Evolutionary conservation across 2,329 filamentous ascomycete species (phyloP).

Genomic region (Chaetomiaceae sp.): DNA sequence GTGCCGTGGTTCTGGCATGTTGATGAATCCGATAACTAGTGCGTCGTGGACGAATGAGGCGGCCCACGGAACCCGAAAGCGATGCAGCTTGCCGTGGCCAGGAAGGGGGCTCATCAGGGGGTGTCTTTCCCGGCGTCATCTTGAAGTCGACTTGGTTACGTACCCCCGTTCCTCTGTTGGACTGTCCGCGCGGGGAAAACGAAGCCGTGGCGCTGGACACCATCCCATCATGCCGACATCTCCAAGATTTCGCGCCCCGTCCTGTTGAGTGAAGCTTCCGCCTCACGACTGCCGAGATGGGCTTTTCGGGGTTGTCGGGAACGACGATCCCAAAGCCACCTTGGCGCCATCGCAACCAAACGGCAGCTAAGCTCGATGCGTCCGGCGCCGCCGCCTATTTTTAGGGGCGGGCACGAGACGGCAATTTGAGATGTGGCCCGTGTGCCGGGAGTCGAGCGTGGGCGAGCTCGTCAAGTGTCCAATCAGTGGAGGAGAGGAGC

Average conservation of each 20-base stretch:
- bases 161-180: no score
- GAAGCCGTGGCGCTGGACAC: neutral
- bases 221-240: neutral
- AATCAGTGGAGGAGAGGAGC: constrained; percentile 4
- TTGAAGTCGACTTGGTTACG: neutral
- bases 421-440: constrained; percentile 19
- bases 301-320: constrained; percentile 5
- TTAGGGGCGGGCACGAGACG: constrained; percentile 19
- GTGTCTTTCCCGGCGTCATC: neutral
- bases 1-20: constrained; percentile 17
- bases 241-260: no score
- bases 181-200: no score
- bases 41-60: constrained; percentile 1
- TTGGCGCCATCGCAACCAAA: constrained; percentile 11
- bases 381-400: constrained; percentile 21
- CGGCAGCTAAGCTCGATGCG: constrained; percentile 21
- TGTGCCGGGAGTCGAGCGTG: constrained; percentile 8
- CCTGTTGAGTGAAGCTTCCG: neutral
- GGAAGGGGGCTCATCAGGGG: constrained; percentile 1
- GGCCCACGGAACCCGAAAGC: constrained; percentile 1
- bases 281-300: constrained; percentile 7
- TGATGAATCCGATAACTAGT: constrained; percentile 12
- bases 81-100: constrained; percentile 8
- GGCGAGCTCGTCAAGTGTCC: constrained; percentile 3
- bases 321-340: constrained; percentile 15